Evolutionary conservation across 2,329 filamentous ascomycete species (phyloP), one percentile per base, ranked within the genome.

Genomic region (Bipolaris oryzae): DNA sequence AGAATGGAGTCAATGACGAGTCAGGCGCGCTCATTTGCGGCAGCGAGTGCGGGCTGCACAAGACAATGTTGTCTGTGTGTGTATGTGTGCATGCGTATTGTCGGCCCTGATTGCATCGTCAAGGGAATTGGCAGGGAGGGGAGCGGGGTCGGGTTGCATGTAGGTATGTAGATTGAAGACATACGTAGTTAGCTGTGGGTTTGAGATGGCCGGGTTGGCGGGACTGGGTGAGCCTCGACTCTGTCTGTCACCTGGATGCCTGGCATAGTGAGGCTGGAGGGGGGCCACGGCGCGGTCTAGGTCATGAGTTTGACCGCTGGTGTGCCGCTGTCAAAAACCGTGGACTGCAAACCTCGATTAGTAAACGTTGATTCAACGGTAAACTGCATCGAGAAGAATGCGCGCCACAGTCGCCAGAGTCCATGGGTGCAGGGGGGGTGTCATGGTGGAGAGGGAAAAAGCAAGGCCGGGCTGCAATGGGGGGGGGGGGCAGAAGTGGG

Each of bases 311-410:
- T 65, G 61, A 54, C 56, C 60, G 64, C 57, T 62, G 57, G 53
- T 57, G 51, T 63, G 61, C 70, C 68, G 70, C 66, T 71, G 70
- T 71, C 68, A 68, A 57, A 61, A 63, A 51, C 48, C 46, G 58
- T 52, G 56, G 58, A 43, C 39, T 49, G 31, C 37, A 46, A 54
- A 63, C 34, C 46, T 50, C 53, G 39, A 53, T 55, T 51, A 25
- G 53, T 42, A 44, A 49, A 63, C 53, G 54, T 61, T 54, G 51
- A 45, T 50, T 60, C 54, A 58, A 52, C 53, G 35, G 37, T 37
- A 46, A 20, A 47, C 54, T 45, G 44, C 37, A 55, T 33, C 25
- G 33, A 46, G 46, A 53, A 54, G 58, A 57, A 51, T 55, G 53
- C 37, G 47, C 59, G 55, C 33, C 52, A 56, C 50, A 57, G 42